A percentile compares a stretch with the other conserved stretches of the same genome.
Evolutionary conservation across 768 basidiomycete genomes (phyloP).

Genomic region (Leccinum disarticulatum): DNA sequence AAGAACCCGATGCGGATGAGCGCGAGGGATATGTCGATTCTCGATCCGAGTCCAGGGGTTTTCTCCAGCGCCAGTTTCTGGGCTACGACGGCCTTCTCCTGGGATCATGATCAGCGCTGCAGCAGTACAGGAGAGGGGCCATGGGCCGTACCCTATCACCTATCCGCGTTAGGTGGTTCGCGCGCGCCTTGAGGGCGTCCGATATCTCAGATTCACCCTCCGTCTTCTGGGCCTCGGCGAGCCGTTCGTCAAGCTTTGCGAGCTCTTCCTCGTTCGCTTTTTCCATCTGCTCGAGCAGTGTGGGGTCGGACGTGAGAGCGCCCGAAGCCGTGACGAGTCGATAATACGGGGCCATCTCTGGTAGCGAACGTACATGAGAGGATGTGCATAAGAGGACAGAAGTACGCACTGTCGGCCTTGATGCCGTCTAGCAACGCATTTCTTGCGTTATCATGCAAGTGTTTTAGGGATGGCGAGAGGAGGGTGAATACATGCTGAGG

Average conservation of each 20-base stretch:
- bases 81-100: slow-evolving; percentile 83
- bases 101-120: not conserved
- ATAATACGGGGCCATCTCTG: slow-evolving; percentile 91
- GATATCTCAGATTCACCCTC: slow-evolving; percentile 93
- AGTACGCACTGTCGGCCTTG: slow-evolving; percentile 69
- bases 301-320: slow-evolving; percentile 43
- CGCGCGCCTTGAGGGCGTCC: slow-evolving; percentile 80
- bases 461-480: slow-evolving; percentile 54
- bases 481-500: slow-evolving; percentile 80
- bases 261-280: slow-evolving; percentile 72
- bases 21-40: slow-evolving; percentile 90
- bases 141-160: slow-evolving; percentile 63
- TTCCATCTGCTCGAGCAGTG: slow-evolving; percentile 27
- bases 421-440: slow-evolving; percentile 69
- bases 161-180: slow-evolving; percentile 83
- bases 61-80: slow-evolving; percentile 86
- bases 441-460: slow-evolving; percentile 68
- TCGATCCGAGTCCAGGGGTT: slow-evolving; percentile 87
- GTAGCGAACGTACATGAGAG: not conserved
- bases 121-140: not conserved
- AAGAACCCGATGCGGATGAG: slow-evolving; percentile 90
- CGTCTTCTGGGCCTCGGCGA: slow-evolving; percentile 85
- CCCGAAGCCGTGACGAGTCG: slow-evolving; percentile 51
- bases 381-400: not conserved
- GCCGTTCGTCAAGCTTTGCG: slow-evolving; percentile 68